A percentile compares a stretch with the other conserved stretches of the same genome.
phyloP scores from a whole-genome alignment of 805 yeast species.

The Millerozyma miso region DNA sequence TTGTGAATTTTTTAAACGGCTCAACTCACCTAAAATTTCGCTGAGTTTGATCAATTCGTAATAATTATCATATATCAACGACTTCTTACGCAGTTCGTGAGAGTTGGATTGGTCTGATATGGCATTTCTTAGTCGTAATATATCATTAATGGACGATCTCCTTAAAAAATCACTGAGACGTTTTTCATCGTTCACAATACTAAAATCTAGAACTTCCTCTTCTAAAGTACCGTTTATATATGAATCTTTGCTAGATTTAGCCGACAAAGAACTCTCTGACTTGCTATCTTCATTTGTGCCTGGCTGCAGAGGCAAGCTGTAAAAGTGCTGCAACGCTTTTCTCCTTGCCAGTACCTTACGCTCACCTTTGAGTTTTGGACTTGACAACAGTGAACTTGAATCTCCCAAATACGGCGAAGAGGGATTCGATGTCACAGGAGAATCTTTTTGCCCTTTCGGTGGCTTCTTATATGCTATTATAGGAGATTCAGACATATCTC shows the following conservation, averaged over 20 bases:
- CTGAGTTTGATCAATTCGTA: conserved; percentile 67
- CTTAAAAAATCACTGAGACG: conserved; percentile 18
- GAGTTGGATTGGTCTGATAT: conserved; percentile 45
- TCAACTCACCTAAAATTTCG: conserved; percentile 40
- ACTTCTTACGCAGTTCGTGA: conserved; percentile 59
- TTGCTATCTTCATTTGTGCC: not conserved
- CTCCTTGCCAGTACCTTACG: conserved; percentile 38
- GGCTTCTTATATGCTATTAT: conserved; percentile 30
- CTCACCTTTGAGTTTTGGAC: not conserved
- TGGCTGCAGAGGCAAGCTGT: conserved; percentile 22
- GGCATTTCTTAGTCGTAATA: conserved; percentile 26
- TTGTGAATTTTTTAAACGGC: conserved; percentile 8
- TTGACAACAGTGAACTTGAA: not conserved
- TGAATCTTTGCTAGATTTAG: not conserved
- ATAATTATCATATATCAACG: conserved; percentile 71
- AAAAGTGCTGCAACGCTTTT: conserved; percentile 40
- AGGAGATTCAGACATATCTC: conserved; percentile 9
- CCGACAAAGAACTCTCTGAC: not conserved
- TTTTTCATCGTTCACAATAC: conserved; percentile 13
- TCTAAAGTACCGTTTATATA: not conserved
- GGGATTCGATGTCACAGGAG: not conserved
- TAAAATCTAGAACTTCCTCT: conserved; percentile 4
- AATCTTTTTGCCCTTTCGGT: not conserved
- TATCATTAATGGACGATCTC: conserved; percentile 23
- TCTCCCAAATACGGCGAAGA: not conserved